Conservation (phyloP, 805 yeast genomes). For the Metschnikowia aberdeeniae region DNA sequence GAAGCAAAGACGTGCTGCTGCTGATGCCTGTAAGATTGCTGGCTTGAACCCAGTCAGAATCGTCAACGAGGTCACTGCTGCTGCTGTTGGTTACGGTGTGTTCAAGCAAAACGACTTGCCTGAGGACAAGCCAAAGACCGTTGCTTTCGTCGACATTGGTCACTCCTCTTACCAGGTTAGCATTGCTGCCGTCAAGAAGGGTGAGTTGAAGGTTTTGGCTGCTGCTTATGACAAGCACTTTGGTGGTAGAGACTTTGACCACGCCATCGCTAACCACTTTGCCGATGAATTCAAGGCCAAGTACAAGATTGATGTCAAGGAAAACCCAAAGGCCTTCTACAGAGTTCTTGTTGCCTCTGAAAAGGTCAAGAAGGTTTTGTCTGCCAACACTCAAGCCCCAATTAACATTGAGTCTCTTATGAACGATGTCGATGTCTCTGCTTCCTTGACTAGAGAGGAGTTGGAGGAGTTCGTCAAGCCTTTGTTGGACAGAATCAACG, state of each 20-base stretch:
- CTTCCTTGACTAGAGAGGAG: slow-evolving; percentile 84
- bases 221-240: slow-evolving; percentile 92
- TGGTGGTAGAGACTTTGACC: slow-evolving; percentile 97
- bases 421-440: slow-evolving; percentile 94
- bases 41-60: slow-evolving; percentile 98
- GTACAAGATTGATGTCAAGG: slow-evolving; percentile 88
- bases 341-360: slow-evolving; percentile 91
- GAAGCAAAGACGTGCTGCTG: slow-evolving; percentile 91
- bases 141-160: slow-evolving; percentile 95
- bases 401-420: slow-evolving; percentile 93
- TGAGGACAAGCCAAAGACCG: slow-evolving; percentile 84
- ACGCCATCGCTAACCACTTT: slow-evolving; percentile 89
- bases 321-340: slow-evolving; percentile 92
- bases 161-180: slow-evolving; percentile 92
- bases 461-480: slow-evolving; percentile 88
- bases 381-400: slow-evolving; percentile 94
- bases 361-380: slow-evolving; percentile 88
- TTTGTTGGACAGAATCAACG: slow-evolving; percentile 66
- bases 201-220: slow-evolving; percentile 90
- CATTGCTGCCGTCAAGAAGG: slow-evolving; percentile 88
- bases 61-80: slow-evolving; percentile 96
- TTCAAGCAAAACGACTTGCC: slow-evolving; percentile 91
- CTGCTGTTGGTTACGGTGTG: slow-evolving; percentile 98
- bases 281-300: slow-evolving; percentile 88
- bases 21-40: slow-evolving; percentile 93